Conservation (phyloP, 768 basidiomycete genomes). For the Rhodotorula kratochvilovae region DNA sequence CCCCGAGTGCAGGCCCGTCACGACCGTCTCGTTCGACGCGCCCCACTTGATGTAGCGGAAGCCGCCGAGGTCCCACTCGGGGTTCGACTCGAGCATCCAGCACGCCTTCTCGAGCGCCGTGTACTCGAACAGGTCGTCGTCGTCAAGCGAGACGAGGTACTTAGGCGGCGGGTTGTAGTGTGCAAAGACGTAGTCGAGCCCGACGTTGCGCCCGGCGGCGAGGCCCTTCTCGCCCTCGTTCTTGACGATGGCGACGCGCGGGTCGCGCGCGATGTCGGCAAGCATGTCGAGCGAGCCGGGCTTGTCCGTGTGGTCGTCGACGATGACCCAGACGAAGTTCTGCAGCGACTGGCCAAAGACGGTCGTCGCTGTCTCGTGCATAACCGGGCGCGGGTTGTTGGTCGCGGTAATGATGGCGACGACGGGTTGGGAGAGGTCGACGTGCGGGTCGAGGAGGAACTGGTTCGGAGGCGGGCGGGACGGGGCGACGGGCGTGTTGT, state of each 20-base stretch:
- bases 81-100: constrained; percentile 40
- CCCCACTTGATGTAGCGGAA: constrained; percentile 41
- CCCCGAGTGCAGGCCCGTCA: constrained; percentile 34
- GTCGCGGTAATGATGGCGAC: constrained; percentile 40
- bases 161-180: constrained; percentile 20
- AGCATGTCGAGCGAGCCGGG: constrained; percentile 3
- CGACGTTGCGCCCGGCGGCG: constrained; percentile 29
- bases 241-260: constrained; percentile 25
- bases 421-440: constrained; percentile 21
- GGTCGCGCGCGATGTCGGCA: constrained; percentile 11
- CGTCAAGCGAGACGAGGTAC: constrained; percentile 34
- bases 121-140: constrained; percentile 41
- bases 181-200: constrained; percentile 13
- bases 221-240: constrained; percentile 24
- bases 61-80: constrained; percentile 36
- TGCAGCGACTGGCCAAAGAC: constrained; percentile 37
- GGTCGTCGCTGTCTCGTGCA: constrained; percentile 33
- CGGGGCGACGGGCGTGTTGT: constrained; percentile 32
- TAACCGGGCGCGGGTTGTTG: constrained; percentile 32
- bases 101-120: constrained; percentile 39
- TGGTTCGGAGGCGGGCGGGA: constrained; percentile 29
- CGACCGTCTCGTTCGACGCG: constrained; percentile 35
- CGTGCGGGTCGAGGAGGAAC: constrained; percentile 33
- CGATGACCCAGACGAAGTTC: constrained; percentile 40
- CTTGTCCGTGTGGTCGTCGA: constrained; percentile 37